phyloP scores from a whole-genome alignment of 1,284 basidiomycete species.

The Boletus mariae region DNA sequence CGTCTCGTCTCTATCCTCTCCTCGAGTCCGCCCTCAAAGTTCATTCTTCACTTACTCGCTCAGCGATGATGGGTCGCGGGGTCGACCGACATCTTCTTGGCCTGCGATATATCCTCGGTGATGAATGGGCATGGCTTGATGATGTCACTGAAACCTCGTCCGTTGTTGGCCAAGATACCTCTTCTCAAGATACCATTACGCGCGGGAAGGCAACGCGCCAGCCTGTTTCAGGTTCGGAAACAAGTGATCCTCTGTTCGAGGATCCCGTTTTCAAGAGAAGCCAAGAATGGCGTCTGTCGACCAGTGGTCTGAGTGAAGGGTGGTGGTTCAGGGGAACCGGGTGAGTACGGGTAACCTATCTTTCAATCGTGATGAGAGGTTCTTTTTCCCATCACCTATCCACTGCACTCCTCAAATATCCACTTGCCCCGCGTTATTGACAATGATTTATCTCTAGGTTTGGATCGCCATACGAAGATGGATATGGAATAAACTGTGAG shows the following conservation, averaged over 20 bases:
- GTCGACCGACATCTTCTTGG: constrained; percentile 93
- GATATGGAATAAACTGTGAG: constrained; percentile 91
- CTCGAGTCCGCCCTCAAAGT: constrained; percentile 68
- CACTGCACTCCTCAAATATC: neutral
- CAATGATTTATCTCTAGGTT: constrained; percentile 46
- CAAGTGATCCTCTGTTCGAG: constrained; percentile 56
- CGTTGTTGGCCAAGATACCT: constrained; percentile 2
- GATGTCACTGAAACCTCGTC: constrained; percentile 1
- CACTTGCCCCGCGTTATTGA: constrained; percentile 4
- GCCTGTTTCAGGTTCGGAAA: constrained; percentile 18
- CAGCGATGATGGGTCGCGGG: constrained; percentile 81
- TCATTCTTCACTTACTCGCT: constrained; percentile 76
- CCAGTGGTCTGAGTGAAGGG: constrained; percentile 87
- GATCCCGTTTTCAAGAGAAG: constrained; percentile 79
- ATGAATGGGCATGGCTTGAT: constrained; percentile 34
- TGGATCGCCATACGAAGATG: constrained; percentile 75
- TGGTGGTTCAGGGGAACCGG: constrained; percentile 89
- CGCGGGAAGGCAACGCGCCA: constrained; percentile 11
- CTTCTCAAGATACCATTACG: constrained; percentile 23
- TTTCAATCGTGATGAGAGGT: neutral
- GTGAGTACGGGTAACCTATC: constrained; percentile 35
- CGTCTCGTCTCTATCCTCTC: constrained; percentile 19
- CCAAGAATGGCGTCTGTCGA: constrained; percentile 88
- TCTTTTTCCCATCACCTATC: neutral
- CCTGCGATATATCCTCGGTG: constrained; percentile 63